A percentile compares a stretch with the other conserved stretches of the same genome.
phyloP scores from a whole-genome alignment of 2,329 filamentous ascomycete species.

The Zalaria sp. region DNA sequence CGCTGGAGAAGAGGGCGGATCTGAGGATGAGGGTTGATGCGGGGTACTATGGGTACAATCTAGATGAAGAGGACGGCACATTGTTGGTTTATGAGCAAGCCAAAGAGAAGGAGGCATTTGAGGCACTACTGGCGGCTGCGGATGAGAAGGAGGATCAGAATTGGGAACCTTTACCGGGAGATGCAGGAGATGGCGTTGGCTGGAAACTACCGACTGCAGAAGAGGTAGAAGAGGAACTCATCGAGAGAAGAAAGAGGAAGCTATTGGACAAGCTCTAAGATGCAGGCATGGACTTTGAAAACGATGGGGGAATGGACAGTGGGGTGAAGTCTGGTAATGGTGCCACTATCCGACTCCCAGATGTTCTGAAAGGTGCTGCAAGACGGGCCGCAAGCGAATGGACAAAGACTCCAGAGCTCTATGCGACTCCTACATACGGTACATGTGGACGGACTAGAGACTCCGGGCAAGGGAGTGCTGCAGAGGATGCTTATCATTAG shows the following conservation, averaged over 20 bases:
- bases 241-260: conserved; percentile 71
- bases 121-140: conserved; percentile 46
- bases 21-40: conserved; percentile 71
- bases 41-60: conserved; percentile 87
- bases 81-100: conserved; percentile 66
- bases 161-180: conserved; percentile 81
- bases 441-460: too few species aligned
- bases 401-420: too few species aligned
- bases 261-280: conserved; percentile 63
- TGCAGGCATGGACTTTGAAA: neutral
- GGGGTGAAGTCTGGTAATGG: too few species aligned
- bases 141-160: conserved; percentile 28
- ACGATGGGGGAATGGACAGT: neutral
- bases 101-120: conserved; percentile 66
- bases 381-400: too few species aligned
- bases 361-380: too few species aligned
- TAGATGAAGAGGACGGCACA: conserved; percentile 78
- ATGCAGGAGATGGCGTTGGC: conserved; percentile 64
- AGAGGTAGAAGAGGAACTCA: conserved; percentile 85
- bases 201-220: conserved; percentile 80
- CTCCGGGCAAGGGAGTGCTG: too few species aligned
- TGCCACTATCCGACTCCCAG: too few species aligned
- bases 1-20: conserved; percentile 54
- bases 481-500: too few species aligned
- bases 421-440: too few species aligned